These are phyloP conservation scores for Gaeumannomyces sp. DNA, from an alignment of 2,329 filamentous ascomycete genomes.

Conservation along the genomic window DNA sequence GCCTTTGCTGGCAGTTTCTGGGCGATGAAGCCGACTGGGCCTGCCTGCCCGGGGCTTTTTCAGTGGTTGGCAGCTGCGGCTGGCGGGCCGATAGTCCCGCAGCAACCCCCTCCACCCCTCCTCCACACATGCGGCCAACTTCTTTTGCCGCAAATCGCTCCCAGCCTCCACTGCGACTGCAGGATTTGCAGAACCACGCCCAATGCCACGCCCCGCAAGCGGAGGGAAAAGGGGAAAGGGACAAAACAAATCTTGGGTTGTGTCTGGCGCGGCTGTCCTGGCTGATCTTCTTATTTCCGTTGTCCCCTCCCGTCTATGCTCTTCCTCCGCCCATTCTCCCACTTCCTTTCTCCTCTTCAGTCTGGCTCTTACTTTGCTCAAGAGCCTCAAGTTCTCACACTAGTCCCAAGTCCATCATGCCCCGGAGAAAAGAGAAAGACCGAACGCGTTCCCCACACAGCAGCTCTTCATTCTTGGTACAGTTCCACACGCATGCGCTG, in stretches of 20 bases:
- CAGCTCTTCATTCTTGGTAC: slow-evolving; percentile 37
- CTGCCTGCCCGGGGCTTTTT: not conserved
- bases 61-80: not conserved
- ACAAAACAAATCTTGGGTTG: not conserved
- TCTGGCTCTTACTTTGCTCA: not conserved
- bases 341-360: not conserved
- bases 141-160: too few relatives aligned
- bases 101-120: not conserved
- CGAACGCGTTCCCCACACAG: slow-evolving; percentile 33
- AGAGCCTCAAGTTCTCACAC: not conserved
- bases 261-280: not conserved
- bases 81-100: not conserved
- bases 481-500: slow-evolving; percentile 7
- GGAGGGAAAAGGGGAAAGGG: not conserved
- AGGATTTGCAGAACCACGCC: not conserved
- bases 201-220: not conserved
- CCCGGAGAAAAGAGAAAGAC: slow-evolving; percentile 6
- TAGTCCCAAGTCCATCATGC: not conserved
- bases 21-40: too few relatives aligned
- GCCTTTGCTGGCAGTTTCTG: not conserved
- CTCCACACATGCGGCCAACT: not conserved
- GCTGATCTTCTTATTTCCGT: not conserved
- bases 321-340: too few relatives aligned
- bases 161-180: not conserved
- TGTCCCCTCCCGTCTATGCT: too few relatives aligned